These are phyloP conservation scores for Beta vulgaris DNA, from an alignment of 148 eudicot species.

Conservation along the genomic window DNA sequence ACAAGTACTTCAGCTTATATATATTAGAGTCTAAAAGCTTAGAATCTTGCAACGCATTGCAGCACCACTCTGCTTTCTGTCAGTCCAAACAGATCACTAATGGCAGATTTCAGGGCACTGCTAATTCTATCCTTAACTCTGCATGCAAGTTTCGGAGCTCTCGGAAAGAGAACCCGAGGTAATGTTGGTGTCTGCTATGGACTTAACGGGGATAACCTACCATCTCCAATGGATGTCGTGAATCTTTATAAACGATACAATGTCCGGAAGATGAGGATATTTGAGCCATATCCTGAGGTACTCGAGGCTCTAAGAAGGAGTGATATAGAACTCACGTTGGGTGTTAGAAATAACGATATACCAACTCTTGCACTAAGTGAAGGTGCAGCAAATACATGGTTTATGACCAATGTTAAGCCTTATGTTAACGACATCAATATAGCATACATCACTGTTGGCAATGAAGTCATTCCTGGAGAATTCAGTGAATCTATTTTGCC, in stretches of 20 bases:
- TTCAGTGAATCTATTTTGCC: slow-evolving; percentile 32
- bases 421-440: slow-evolving; percentile 30
- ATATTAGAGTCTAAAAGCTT: neutral
- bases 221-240: slow-evolving; percentile 36
- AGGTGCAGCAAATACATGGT: slow-evolving; percentile 37
- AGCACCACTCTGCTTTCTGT: neutral
- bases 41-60: neutral
- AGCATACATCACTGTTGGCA: slow-evolving; percentile 48
- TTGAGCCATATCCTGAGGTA: slow-evolving; percentile 42
- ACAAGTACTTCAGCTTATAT: neutral
- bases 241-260: slow-evolving; percentile 29
- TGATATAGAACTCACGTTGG: slow-evolving; percentile 39
- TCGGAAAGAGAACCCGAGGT: neutral
- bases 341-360: slow-evolving; percentile 40
- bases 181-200: slow-evolving; percentile 51
- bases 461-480: slow-evolving; percentile 50
- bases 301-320: slow-evolving; percentile 53
- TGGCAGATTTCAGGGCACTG: slow-evolving; percentile 20
- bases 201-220: slow-evolving; percentile 46
- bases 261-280: slow-evolving; percentile 42
- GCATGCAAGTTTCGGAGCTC: slow-evolving; percentile 8
- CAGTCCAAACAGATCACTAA: slow-evolving; percentile 18
- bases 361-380: slow-evolving; percentile 30
- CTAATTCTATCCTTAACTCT: slow-evolving; percentile 17
- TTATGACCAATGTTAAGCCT: slow-evolving; percentile 36